A percentile compares a stretch with the other conserved stretches of the same genome.
Conservation (phyloP, 805 yeast species). For the Hanseniaspora clermontiae region DNA sequence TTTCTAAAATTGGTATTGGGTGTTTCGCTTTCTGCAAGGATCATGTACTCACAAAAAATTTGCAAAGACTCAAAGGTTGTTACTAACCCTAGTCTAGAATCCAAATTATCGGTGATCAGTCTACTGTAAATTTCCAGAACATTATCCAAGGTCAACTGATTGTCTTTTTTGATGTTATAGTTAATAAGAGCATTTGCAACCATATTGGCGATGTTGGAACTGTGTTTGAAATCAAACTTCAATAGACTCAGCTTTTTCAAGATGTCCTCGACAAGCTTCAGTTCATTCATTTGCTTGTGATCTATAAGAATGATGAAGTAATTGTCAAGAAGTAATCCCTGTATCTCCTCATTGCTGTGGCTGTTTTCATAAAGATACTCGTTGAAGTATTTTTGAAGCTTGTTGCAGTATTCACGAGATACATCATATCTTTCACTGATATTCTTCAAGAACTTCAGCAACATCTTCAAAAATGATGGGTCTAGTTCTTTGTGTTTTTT, state of each 20-base stretch:
- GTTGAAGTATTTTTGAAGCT: slow-evolving; percentile 15
- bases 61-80: slow-evolving; percentile 12
- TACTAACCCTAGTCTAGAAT: slow-evolving; percentile 9
- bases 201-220: neutral
- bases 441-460: slow-evolving; percentile 20
- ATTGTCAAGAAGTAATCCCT: neutral
- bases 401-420: neutral
- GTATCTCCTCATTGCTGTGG: neutral
- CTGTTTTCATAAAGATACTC: neutral
- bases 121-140: slow-evolving; percentile 10
- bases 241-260: slow-evolving; percentile 1
- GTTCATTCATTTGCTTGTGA: slow-evolving; percentile 7
- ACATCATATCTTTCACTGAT: slow-evolving; percentile 19
- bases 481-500: slow-evolving; percentile 26
- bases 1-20: slow-evolving; percentile 17
- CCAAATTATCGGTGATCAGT: slow-evolving; percentile 11
- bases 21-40: slow-evolving; percentile 1
- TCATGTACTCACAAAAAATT: neutral
- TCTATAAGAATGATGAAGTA: neutral
- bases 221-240: neutral
- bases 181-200: slow-evolving; percentile 1
- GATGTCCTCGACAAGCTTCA: slow-evolving; percentile 5
- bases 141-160: slow-evolving; percentile 13
- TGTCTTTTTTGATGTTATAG: neutral
- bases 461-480: slow-evolving; percentile 22